These are phyloP conservation scores for Xylaria sp. DNA, from an alignment of 2,329 filamentous ascomycete species.

Conservation along the genomic window DNA sequence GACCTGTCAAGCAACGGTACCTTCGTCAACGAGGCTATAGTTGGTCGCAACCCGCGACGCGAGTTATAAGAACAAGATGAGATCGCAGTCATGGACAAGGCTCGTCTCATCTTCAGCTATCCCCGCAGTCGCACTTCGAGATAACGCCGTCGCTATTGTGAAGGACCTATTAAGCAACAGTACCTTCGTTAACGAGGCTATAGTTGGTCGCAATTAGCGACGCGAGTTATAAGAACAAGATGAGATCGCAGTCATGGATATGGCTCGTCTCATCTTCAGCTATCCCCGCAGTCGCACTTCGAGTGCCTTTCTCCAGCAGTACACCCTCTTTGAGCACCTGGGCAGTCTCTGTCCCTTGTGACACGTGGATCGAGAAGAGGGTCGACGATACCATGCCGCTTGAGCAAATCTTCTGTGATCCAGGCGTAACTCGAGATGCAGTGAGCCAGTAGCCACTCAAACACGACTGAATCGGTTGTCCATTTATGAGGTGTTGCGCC, in stretches of 20 bases:
- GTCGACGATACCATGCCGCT: conserved; percentile 54
- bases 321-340: conserved; percentile 82
- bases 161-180: conserved; percentile 97
- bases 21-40: conserved; percentile 89
- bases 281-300: conserved; percentile 81
- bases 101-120: conserved; percentile 91
- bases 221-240: conserved; percentile 89
- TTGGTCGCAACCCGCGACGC: conserved; percentile 90
- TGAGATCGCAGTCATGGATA: conserved; percentile 86
- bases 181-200: conserved; percentile 92
- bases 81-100: conserved; percentile 84
- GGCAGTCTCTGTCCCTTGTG: too few species aligned
- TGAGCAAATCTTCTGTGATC: conserved; percentile 53
- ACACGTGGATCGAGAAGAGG: conserved; percentile 51
- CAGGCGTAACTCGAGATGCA: conserved; percentile 52
- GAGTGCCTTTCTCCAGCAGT: conserved; percentile 86
- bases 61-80: conserved; percentile 92
- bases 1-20: conserved; percentile 97
- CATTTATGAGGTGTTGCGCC: too few species aligned
- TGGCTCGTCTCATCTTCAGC: conserved; percentile 88
- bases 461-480: too few species aligned
- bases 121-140: conserved; percentile 74
- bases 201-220: conserved; percentile 91
- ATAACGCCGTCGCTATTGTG: conserved; percentile 75
- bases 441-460: conserved; percentile 57